Conservation (phyloP, 345 rosid genomes). For the Aquilaria sinensis region DNA sequence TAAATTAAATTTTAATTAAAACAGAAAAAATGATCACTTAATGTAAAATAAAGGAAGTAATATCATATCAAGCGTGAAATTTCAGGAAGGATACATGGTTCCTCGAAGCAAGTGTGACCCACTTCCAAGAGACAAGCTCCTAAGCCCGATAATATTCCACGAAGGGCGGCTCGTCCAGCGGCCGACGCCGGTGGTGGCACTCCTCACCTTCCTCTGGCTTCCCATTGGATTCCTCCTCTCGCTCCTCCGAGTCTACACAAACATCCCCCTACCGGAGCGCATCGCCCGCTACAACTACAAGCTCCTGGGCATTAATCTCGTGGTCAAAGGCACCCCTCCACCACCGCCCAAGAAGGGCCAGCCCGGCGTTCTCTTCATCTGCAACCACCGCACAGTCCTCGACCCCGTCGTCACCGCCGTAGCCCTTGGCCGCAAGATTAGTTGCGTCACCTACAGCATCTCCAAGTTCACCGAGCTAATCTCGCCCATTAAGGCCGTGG, state of each 20-base stretch:
- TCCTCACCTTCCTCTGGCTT: slow-evolving; percentile 60
- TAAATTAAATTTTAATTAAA: no score
- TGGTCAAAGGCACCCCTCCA: slow-evolving; percentile 68
- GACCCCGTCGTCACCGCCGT: slow-evolving; percentile 87
- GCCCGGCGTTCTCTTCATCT: slow-evolving; percentile 74
- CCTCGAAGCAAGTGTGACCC: slow-evolving; percentile 59
- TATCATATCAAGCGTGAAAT: no score
- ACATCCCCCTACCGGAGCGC: slow-evolving; percentile 63
- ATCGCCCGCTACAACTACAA: slow-evolving; percentile 52
- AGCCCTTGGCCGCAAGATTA: slow-evolving; percentile 76
- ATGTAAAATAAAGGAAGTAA: no score
- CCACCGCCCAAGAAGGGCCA: slow-evolving; percentile 67
- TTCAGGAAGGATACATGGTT: slow-evolving; percentile 69
- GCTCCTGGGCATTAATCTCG: slow-evolving; percentile 45
- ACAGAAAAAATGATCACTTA: no score
- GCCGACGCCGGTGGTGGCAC: slow-evolving; percentile 60
- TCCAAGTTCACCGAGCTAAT: slow-evolving; percentile 80
- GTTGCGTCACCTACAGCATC: slow-evolving; percentile 95
- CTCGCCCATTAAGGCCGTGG: slow-evolving; percentile 89
- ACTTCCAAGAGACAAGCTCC: slow-evolving; percentile 65
- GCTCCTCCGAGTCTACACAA: slow-evolving; percentile 48
- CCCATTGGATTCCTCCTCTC: slow-evolving; percentile 58
- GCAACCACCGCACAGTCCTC: slow-evolving; percentile 82
- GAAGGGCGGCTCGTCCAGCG: slow-evolving; percentile 68
- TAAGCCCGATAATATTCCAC: slow-evolving; percentile 63